Percentiles rank a stretch among this genome's conserved stretches.
These are phyloP conservation scores for Cicer judaicum DNA, from an alignment of 306 rosid species.

Conservation along the genomic window DNA sequence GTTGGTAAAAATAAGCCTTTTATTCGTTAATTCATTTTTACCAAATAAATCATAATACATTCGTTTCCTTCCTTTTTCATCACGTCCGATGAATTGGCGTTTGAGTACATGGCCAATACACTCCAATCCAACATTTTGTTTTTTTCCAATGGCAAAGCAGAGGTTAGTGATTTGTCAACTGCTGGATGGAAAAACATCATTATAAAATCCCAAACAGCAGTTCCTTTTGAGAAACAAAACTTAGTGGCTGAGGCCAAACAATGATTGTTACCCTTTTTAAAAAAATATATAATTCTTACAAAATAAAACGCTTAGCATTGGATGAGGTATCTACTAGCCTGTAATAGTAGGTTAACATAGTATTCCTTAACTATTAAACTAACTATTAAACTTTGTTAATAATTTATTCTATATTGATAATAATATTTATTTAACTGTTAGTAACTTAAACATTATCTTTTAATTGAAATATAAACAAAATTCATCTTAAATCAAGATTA, in stretches of 20 bases:
- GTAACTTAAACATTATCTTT: too few relatives aligned
- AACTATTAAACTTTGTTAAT: not conserved
- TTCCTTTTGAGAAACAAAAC: slow-evolving; percentile 46
- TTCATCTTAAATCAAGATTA: too few relatives aligned
- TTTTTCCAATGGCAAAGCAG: slow-evolving; percentile 16
- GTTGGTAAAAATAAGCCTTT: not conserved
- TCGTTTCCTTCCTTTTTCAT: slow-evolving; percentile 11
- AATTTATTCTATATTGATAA: not conserved
- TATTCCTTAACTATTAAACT: not conserved
- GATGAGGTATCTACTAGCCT: not conserved
- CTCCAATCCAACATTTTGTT: slow-evolving; percentile 34
- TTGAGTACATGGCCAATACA: slow-evolving; percentile 23
- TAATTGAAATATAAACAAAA: too few relatives aligned
- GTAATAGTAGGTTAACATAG: too few relatives aligned
- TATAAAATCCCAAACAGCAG: slow-evolving; percentile 15
- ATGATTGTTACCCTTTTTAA: slow-evolving; percentile 30
- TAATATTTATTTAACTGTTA: too few relatives aligned
- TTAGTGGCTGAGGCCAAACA: slow-evolving; percentile 51
- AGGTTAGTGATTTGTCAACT: slow-evolving; percentile 40
- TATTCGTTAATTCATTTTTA: slow-evolving; percentile 24
- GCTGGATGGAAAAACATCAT: slow-evolving; percentile 17
- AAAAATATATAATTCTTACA: not conserved
- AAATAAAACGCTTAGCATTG: not conserved
- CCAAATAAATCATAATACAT: not conserved
- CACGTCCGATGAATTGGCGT: slow-evolving; percentile 26